Conservation (phyloP, 1,284 basidiomycete genomes). For the Sporisorium scitamineum region DNA sequence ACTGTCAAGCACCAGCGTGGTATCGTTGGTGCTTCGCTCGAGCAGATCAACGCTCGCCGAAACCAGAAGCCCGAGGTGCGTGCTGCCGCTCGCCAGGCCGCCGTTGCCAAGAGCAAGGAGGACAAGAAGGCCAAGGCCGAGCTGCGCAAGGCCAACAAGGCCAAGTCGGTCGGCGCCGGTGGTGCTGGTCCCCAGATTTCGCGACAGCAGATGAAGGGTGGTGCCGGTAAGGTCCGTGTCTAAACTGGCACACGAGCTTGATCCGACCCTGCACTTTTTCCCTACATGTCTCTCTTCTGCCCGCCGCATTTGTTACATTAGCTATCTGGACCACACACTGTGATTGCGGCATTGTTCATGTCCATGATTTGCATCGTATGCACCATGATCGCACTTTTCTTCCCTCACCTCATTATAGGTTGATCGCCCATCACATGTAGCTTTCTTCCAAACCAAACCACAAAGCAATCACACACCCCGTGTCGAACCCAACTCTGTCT, state of each 20-base stretch:
- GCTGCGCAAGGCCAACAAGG: slow-evolving; percentile 69
- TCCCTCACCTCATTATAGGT: background rate
- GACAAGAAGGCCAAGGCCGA: slow-evolving; percentile 77
- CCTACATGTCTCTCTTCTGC: slow-evolving; percentile 7
- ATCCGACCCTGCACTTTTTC: background rate
- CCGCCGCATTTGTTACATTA: slow-evolving; percentile 46
- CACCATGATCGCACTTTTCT: slow-evolving; percentile 16
- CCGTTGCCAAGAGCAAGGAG: slow-evolving; percentile 95
- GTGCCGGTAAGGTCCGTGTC: slow-evolving; percentile 66
- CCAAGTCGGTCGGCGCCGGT: slow-evolving; percentile 72
- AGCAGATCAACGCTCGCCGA: slow-evolving; percentile 88
- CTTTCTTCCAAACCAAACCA: slow-evolving; percentile 24
- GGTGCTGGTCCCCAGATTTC: slow-evolving; percentile 83
- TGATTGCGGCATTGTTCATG: slow-evolving; percentile 15
- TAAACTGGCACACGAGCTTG: slow-evolving; percentile 36
- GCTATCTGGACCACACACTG: slow-evolving; percentile 26
- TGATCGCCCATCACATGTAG: slow-evolving; percentile 7
- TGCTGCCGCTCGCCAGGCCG: slow-evolving; percentile 81
- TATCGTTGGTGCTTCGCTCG: slow-evolving; percentile 94
- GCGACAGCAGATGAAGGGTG: slow-evolving; percentile 96
- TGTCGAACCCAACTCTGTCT: slow-evolving; percentile 17
- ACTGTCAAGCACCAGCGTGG: slow-evolving; percentile 99
- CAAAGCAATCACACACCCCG: slow-evolving; percentile 45
- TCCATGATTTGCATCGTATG: slow-evolving; percentile 27
- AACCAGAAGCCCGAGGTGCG: slow-evolving; percentile 82